Percentiles rank a stretch among this genome's conserved stretches.
phyloP scores from a whole-genome alignment of 2,329 filamentous ascomycete genomes.

The Peltaster fructicola region DNA sequence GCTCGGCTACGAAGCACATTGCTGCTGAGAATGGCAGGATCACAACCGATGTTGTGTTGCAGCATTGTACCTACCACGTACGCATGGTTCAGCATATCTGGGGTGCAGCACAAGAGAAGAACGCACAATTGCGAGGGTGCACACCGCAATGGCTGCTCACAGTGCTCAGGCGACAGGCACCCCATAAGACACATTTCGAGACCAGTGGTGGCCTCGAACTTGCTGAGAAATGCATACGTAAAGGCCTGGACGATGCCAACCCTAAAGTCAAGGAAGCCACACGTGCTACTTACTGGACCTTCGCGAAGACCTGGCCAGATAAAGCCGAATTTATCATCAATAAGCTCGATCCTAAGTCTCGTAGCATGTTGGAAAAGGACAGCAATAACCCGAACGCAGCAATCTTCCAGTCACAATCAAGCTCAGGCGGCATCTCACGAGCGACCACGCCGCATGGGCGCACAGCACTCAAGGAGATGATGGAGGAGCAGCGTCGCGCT shows the following conservation, averaged over 20 bases:
- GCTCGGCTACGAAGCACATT: slow-evolving; percentile 82
- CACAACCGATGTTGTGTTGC: slow-evolving; percentile 66
- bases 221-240: slow-evolving; percentile 76
- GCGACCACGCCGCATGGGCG: no score
- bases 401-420: slow-evolving; percentile 30
- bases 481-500: slow-evolving; percentile 55
- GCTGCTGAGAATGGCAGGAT: slow-evolving; percentile 65
- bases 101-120: slow-evolving; percentile 77
- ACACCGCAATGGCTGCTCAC: slow-evolving; percentile 71
- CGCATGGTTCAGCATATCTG: slow-evolving; percentile 77
- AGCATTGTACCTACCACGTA: slow-evolving; percentile 58
- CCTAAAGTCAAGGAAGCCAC: slow-evolving; percentile 76
- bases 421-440: slow-evolving; percentile 26
- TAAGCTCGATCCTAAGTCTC: slow-evolving; percentile 59
- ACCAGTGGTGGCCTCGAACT: slow-evolving; percentile 67
- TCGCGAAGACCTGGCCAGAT: slow-evolving; percentile 58
- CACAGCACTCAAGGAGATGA: slow-evolving; percentile 57
- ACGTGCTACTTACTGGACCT: slow-evolving; percentile 74
- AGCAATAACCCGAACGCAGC: slow-evolving; percentile 54
- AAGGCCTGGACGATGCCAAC: slow-evolving; percentile 76
- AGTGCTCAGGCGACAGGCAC: slow-evolving; percentile 56
- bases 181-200: slow-evolving; percentile 69
- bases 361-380: slow-evolving; percentile 66
- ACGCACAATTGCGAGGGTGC: slow-evolving; percentile 67
- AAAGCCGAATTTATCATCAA: slow-evolving; percentile 64